These are phyloP conservation scores for Solanum pennellii DNA, from an alignment of 257 asterid species.

Conservation along the genomic window DNA sequence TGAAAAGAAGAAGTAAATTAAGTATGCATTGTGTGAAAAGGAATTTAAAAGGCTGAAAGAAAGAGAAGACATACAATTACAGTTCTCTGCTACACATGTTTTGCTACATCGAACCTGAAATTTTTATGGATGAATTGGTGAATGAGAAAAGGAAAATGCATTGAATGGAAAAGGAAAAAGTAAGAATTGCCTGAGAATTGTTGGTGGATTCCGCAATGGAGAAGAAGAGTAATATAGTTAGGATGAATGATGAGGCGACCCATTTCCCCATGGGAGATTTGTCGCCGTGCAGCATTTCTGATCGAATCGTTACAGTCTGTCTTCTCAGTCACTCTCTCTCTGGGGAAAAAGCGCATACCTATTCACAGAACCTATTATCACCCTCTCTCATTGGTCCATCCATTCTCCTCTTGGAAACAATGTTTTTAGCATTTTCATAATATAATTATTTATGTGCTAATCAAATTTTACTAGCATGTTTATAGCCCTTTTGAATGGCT, in stretches of 20 bases:
- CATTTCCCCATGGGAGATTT: not conserved
- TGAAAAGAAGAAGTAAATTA: not conserved
- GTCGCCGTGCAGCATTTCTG: not conserved
- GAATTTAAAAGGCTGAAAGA: not conserved
- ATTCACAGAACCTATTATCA: not conserved
- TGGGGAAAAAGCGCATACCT: not conserved
- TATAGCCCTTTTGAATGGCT: too few relatives aligned
- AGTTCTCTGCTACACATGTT: slow-evolving; percentile 59
- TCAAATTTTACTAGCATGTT: too few relatives aligned
- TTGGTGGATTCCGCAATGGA: not conserved
- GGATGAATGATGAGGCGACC: not conserved
- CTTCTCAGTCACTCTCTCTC: not conserved
- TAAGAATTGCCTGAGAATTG: not conserved
- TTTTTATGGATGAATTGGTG: not conserved
- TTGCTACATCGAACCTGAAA: slow-evolving; percentile 18
- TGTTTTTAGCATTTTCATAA: not conserved
- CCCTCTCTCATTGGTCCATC: not conserved
- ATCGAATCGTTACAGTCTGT: not conserved
- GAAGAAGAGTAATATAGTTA: not conserved
- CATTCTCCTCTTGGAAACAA: not conserved
- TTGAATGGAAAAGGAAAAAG: not conserved
- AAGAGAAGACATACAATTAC: slow-evolving; percentile 21
- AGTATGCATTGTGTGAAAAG: not conserved
- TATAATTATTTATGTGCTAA: too few relatives aligned
- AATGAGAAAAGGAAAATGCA: not conserved